Conservation (phyloP, 768 basidiomycete species). For the Mycena maculata region DNA sequence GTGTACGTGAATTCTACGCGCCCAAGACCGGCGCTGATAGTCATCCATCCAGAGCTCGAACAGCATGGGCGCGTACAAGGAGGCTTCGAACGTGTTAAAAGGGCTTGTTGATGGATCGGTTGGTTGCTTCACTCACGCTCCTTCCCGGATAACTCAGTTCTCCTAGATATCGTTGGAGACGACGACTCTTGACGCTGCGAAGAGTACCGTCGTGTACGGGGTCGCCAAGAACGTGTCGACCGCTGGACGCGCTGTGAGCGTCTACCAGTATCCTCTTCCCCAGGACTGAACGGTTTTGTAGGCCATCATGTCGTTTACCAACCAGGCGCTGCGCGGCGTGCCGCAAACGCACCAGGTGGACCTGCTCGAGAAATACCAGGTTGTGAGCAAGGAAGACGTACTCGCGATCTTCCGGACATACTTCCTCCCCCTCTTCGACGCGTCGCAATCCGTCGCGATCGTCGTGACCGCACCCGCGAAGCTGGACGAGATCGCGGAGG, state of each 20-base stretch:
- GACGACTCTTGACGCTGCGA: conserved; percentile 88
- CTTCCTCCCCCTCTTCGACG: conserved; percentile 87
- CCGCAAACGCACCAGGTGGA: conserved; percentile 63
- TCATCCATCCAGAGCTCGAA: conserved; percentile 73
- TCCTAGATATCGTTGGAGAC: conserved; percentile 81
- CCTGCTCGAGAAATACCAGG: conserved; percentile 50
- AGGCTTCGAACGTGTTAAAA: conserved; percentile 80
- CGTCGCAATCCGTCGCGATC: conserved; percentile 80
- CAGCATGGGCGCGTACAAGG: conserved; percentile 81
- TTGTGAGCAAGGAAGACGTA: conserved; percentile 85
- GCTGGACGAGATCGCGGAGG: conserved; percentile 73
- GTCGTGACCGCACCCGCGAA: conserved; percentile 89
- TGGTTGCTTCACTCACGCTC: conserved; percentile 37
- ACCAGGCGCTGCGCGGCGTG: conserved; percentile 92
- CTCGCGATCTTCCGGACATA: conserved; percentile 74
- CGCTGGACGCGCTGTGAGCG: conserved; percentile 84
- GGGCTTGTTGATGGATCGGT: conserved; percentile 89
- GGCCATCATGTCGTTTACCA: conserved; percentile 87
- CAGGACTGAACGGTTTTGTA: conserved; percentile 43
- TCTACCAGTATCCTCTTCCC: background rate
- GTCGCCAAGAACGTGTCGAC: conserved; percentile 88
- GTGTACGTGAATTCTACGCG: conserved; percentile 60
- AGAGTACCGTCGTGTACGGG: conserved; percentile 89
- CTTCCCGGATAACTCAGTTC: conserved; percentile 1
- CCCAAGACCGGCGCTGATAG: background rate